phyloP scores from a whole-genome alignment of 345 rosid species.

The Passiflora organensis region DNA sequence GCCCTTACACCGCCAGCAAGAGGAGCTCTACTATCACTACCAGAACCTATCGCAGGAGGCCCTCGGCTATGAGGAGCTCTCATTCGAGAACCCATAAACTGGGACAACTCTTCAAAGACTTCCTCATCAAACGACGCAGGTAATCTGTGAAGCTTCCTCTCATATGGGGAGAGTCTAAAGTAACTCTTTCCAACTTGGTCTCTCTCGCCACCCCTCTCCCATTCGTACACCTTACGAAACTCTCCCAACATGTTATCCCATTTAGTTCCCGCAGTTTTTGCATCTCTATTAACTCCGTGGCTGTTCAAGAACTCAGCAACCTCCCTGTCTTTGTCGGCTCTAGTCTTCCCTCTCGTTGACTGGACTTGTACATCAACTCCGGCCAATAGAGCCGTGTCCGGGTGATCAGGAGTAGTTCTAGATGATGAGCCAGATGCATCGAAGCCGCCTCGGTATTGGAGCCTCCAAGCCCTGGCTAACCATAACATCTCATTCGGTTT shows the following conservation, averaged over 20 bases:
- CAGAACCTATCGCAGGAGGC: conserved; percentile 15
- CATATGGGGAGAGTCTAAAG: conserved; percentile 91
- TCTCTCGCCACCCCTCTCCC: conserved; percentile 80
- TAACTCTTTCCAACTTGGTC: conserved; percentile 85
- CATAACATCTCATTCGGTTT: conserved; percentile 97
- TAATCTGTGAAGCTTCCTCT: conserved; percentile 68
- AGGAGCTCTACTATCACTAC: conserved; percentile 25
- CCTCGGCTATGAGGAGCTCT: conserved; percentile 50
- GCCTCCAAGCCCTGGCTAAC: conserved; percentile 92
- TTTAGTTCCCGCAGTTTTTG: conserved; percentile 94
- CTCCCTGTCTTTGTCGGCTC: conserved; percentile 91
- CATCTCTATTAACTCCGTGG: conserved; percentile 77
- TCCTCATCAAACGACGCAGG: conserved; percentile 98
- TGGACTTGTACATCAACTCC: conserved; percentile 25
- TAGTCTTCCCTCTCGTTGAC: conserved; percentile 63
- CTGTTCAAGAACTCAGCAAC: conserved; percentile 83
- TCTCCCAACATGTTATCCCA: conserved; percentile 99
- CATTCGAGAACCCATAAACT: conserved; percentile 83
- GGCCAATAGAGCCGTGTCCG: conserved; percentile 12
- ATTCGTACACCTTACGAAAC: conserved; percentile 85
- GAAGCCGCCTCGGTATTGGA: conserved; percentile 58
- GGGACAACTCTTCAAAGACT: conserved; percentile 86
- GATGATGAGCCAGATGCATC: conserved; percentile 35
- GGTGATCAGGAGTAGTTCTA: conserved; percentile 18
- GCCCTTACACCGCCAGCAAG: conserved; percentile 22